Evolutionary conservation across 1,284 basidiomycete species (phyloP), one percentile per base, ranked within the genome.

Genomic region (Trametes sp.): DNA sequence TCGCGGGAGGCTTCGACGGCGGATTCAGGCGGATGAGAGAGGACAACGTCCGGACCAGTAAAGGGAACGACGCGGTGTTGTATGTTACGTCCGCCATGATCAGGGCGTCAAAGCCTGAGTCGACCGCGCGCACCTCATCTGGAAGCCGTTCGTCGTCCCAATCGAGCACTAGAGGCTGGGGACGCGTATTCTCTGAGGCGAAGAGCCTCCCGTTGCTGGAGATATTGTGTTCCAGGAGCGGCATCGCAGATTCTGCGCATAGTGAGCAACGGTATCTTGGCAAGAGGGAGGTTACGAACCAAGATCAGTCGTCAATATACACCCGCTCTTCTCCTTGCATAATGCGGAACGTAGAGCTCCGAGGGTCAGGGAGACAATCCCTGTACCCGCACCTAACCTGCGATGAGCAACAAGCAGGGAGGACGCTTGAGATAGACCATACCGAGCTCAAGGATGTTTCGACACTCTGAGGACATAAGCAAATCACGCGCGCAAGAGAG

Each of bases 41-140:
- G 4, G 78, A 74, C 24, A 93, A 74, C 0, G 88, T 91, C 31
- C 76, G 75, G 21, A 89, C 75, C 42, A 93, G 82, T 0, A 88
- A 78, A 6, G 89, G 84, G 76, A 96, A 96, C 1, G 93, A 92
- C 0, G 87, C 78, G 0, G 92, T 94, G 76, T 96, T 96, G 79
- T 96, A 96, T 0, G 93, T 90, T 10, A 96, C 92, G 71, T 96
- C 94, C 14, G 94, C 92, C 85, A 95, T 94, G 59, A 94, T 94
- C 41, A 92, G 84, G 44, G 81, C 74, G 70, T 91, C 85, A 41
- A 90, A 77, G 2, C 80, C 78, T 4, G 71, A 75, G 0, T 74
- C 69, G 9, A 77, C 65, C 13, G 66, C 50, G 16, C 78, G 73
- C 26, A 83, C 80, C 55, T 81, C 80, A 0, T 61, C 35, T 0